Evolutionary conservation across 2,329 filamentous ascomycete genomes (phyloP), one percentile per base, ranked within the genome.

Genomic region (Colletotrichum costaricense): DNA sequence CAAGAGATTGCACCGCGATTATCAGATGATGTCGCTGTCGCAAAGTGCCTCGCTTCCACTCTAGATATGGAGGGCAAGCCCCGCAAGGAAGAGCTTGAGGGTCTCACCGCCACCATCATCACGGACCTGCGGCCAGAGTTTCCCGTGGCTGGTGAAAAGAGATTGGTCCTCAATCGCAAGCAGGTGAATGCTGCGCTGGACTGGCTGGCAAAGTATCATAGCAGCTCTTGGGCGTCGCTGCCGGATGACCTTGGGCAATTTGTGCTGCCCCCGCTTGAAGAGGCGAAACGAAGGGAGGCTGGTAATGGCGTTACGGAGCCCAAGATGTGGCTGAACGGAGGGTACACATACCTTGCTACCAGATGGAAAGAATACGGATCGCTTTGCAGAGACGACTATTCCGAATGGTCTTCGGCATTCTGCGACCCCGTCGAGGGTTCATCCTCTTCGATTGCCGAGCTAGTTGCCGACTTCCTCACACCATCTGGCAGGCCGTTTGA

Each of bases 301-400:
- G 65, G 71, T 5, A 12, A 35, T 5, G 63, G 46, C 19, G 42
- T 58, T 16, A 75, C 78, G 22, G 78, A 46, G 1, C 74, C 52
- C 12, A 82, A 80, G 5, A 74, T 90, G 2, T 93, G 92, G 92
- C 80, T 91, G 7, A 92, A 93, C 56, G 92, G 92, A 1, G 91
- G 92, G 0, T 93, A 93, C 77, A 93, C 91, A 0, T 93, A 93
- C 76, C 88, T 93, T 0, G 88, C 90, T 0, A 93, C 92, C 0
- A 86, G 92, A 5, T 83, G 83, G 8, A 86, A 79, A 22, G 92
- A 93, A 78, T 92, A 89, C 72, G 78, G 78, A 0, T 81, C 79
- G 0, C 85, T 93, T 0, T 81, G 77, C 0, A 75, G 79, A 0
- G 88, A 90, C 60, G 72, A 77, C 0, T 80, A 83, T 19, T 88